Base-by-base conservation (phyloP, 805 yeast species). In the Candida chauliodis region DNA sequence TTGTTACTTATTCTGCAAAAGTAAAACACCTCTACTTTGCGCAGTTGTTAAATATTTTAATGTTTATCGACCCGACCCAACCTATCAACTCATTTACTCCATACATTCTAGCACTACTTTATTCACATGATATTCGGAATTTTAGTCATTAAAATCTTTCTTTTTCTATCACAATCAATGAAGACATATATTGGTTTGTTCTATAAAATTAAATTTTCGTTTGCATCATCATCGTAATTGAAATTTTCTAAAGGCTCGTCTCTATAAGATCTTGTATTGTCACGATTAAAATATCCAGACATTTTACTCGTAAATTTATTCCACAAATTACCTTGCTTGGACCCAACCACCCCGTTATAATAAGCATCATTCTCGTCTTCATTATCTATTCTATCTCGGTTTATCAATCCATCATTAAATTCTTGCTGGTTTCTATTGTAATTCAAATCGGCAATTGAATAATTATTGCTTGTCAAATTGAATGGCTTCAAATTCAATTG, bases 171-270 rank as follows among this genome's bases (percentile, higher is more conserved):
- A n/a, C n/a, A n/a, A n/a, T n/a, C n/a, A n/a, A n/a, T n/a, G n/a
- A n/a, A n/a, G n/a, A n/a, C 27, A 24, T 24, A 24, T 24, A 24
- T 8, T 27, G n/a, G n/a, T n/a, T n/a, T n/a, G n/a, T 22, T 34
- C 48, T 55, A 61, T 38, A 63, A 39, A 29, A 63, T 52, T 36
- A 65, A 45, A 29, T 55, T 55, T 30, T 59, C 65, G 22, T 61
- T 50, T 23, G 61, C 63, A 42, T 63, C 67, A 15, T 54, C 63
- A 45, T 63, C 69, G 37, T 62, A 57, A 38, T 52, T 52, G 36
- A 55, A 58, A 17, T 50, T 44, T 25, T 62, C 68, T 9, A 56
- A 41, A 3, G 65, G 55, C 36, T 60, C 63, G n/a, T 55, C 41
- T 29, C 35, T 28, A 31, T 40, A 40, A 24, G 21, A n/a, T 24